A percentile compares a stretch with the other conserved stretches of the same genome.
These are phyloP conservation scores for Tolypocladium tundrense DNA, from an alignment of 2,329 filamentous ascomycete genomes.

Conservation along the genomic window DNA sequence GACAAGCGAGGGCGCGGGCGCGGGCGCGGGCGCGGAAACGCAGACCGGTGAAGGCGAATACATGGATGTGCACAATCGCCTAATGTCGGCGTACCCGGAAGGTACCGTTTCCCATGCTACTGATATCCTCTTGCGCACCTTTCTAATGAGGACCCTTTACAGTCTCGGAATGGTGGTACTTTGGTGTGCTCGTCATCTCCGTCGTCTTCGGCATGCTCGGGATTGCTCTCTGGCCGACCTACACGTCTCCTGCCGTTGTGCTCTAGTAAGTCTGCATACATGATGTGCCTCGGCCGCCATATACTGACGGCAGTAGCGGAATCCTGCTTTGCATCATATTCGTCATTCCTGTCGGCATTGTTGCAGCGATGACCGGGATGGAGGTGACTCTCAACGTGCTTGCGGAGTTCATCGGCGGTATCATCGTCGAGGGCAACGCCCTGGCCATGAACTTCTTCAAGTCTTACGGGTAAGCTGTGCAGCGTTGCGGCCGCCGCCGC, in stretches of 20 bases:
- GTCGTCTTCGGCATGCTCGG: constrained; percentile 22
- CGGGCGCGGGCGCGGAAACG: not conserved
- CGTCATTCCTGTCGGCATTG: constrained; percentile 33
- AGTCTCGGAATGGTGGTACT: constrained; percentile 38
- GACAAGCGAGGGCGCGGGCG: not conserved
- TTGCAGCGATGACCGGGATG: constrained; percentile 31
- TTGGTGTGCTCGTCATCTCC: constrained; percentile 19
- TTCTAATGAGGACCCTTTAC: no score
- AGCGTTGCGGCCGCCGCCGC: no score
- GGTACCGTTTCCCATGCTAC: not conserved
- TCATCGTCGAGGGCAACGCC: constrained; percentile 30
- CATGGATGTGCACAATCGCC: constrained; percentile 31
- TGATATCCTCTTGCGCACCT: no score
- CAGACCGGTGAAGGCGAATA: constrained; percentile 7
- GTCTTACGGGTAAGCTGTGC: constrained; percentile 17
- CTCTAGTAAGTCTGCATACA: constrained; percentile 16
- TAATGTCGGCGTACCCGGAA: constrained; percentile 37
- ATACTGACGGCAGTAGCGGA: constrained; percentile 11
- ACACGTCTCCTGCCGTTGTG: constrained; percentile 30
- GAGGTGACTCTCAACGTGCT: constrained; percentile 32
- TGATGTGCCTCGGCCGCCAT: not conserved
- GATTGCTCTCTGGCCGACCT: constrained; percentile 27
- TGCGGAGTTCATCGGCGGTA: constrained; percentile 36
- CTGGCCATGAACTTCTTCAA: constrained; percentile 39
- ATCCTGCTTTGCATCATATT: constrained; percentile 29